Evolutionary conservation across 495 filamentous ascomycete species (phyloP).

Genomic region (Daldinia caldariorum): DNA sequence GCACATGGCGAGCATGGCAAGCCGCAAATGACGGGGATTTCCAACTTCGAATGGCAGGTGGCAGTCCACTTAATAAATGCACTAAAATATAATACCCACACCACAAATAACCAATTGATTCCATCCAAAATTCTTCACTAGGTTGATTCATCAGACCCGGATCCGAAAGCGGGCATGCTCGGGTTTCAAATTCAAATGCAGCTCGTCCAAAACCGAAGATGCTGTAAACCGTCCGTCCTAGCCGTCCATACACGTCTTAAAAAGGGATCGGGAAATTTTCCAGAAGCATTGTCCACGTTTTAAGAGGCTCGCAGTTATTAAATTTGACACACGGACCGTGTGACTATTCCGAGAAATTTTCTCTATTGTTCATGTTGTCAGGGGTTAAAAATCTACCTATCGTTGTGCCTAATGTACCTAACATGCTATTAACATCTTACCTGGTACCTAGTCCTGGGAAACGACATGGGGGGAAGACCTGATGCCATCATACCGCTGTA

Average conservation of each 20-base stretch:
- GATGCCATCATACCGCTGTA: background rate
- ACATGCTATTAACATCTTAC: background rate
- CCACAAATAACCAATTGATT: conserved; percentile 37
- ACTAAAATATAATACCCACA: conserved; percentile 38
- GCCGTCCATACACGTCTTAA: conserved; percentile 1
- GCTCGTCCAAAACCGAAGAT: conserved; percentile 12
- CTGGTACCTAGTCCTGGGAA: conserved; percentile 9
- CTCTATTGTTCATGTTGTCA: conserved; percentile 24
- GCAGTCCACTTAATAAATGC: conserved; percentile 41
- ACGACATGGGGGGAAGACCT: conserved; percentile 28
- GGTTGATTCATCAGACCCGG: conserved; percentile 31
- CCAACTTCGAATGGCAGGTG: conserved; percentile 44
- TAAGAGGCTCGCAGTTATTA: conserved; percentile 20
- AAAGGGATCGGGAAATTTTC: conserved; percentile 27
- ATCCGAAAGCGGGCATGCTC: conserved; percentile 38
- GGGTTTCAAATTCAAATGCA: conserved; percentile 25
- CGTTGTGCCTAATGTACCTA: conserved; percentile 6
- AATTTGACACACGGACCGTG: conserved; percentile 22
- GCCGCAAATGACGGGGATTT: conserved; percentile 43
- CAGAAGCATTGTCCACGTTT: conserved; percentile 22
- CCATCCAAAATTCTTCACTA: conserved; percentile 42
- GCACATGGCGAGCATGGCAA: conserved; percentile 47
- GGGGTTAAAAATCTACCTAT: conserved; percentile 35
- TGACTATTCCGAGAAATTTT: conserved; percentile 22
- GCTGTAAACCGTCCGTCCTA: conserved; percentile 12